These are phyloP conservation scores for Talaromyces nanjingensis DNA, from an alignment of 495 filamentous ascomycete genomes.

Conservation along the genomic window DNA sequence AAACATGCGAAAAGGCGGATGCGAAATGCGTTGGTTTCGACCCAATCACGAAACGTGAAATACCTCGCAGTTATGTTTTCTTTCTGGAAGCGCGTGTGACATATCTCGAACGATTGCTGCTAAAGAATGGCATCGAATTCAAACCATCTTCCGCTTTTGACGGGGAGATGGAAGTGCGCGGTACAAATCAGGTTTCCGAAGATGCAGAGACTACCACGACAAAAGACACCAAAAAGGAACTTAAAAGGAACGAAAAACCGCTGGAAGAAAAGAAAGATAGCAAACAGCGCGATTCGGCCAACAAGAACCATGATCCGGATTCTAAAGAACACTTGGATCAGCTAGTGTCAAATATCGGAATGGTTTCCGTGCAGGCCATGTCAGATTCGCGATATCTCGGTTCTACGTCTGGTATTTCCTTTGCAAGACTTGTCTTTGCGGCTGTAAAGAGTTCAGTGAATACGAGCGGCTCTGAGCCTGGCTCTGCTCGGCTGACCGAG, in stretches of 20 bases:
- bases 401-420: constrained; percentile 86
- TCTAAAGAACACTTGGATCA: constrained; percentile 61
- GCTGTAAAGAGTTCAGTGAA: constrained; percentile 80
- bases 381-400: constrained; percentile 77
- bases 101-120: constrained; percentile 74
- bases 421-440: constrained; percentile 89
- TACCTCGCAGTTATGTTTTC: constrained; percentile 90
- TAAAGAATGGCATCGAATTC: constrained; percentile 61
- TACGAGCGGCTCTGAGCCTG: constrained; percentile 50
- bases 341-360: constrained; percentile 68
- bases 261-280: constrained; percentile 18
- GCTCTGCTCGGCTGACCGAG: constrained; percentile 42
- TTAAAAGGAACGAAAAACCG: constrained; percentile 22
- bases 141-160: constrained; percentile 73
- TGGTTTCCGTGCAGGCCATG: constrained; percentile 67
- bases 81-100: constrained; percentile 82
- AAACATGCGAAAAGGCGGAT: constrained; percentile 82
- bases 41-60: constrained; percentile 90
- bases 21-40: constrained; percentile 92
- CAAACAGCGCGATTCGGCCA: constrained; percentile 12
- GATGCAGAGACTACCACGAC: constrained; percentile 16
- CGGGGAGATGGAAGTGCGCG: constrained; percentile 45
- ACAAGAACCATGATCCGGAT: constrained; percentile 20
- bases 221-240: constrained; percentile 15
- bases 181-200: constrained; percentile 27